Evolutionary conservation across 495 filamentous ascomycete species (phyloP), one percentile per base, ranked within the genome.

Genomic region (Trypethelium eluteriae): DNA sequence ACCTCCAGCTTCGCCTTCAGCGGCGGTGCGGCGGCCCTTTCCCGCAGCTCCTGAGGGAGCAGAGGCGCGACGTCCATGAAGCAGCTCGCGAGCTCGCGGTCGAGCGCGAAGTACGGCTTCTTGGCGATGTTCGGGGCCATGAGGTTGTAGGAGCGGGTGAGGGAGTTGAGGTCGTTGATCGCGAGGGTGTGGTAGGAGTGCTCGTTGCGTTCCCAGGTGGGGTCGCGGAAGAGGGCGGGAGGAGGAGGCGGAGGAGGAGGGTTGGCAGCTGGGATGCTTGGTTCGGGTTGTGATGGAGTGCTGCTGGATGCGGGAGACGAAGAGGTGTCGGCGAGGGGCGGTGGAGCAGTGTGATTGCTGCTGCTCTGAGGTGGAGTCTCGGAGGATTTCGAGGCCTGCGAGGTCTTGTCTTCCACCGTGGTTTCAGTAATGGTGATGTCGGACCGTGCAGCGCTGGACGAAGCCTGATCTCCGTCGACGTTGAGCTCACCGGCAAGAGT

Each of bases 91-190:
- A 98, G 79, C 74, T 98, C 94, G 44, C 94, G 87, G 38, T 91
- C 86, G 2, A 98, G 84, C 35, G 81, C 86, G 74, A 91, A 90
- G 71, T 98, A 98, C 1, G 94, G 91, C 77, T 98, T 98, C 75
- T 93, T 94, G 12, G 93, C 93, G 0, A 96, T 83, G 39, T 89
- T 86, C 0, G 94, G 94, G 0, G 94, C 94, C 84, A 94, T 90
- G 0, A 98, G 85, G 68, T 98, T 98, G 79, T 98, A 98, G 6
- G 90, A 89, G 25, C 94, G 85, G 14, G 93, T 88, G 18, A 93
- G 81, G 38, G 74, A 74, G 76, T 98, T 98, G 64, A 98, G 83
- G 62, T 89, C 84, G 62, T 83, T 82, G 72, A 98, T 86, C 41
- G 90, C 83, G 5, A 96, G 85, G 63, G 84, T 83, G 74, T 89